Percentiles rank a stretch among this genome's conserved stretches.
Evolutionary conservation across 78 protist species (phyloP).

Genomic region (Dictyostelium intermedium): DNA sequence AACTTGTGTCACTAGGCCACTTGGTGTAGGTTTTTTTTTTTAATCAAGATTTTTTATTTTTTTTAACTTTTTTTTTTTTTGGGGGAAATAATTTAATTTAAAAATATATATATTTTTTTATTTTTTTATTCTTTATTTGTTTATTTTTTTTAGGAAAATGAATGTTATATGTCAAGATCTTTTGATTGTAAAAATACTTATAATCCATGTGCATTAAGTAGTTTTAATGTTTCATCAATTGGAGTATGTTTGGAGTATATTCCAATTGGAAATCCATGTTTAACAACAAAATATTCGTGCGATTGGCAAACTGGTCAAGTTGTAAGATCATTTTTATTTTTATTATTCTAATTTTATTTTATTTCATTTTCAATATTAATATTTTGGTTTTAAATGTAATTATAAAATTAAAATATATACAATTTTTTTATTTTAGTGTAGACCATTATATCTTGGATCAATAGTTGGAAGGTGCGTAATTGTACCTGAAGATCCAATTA

Average conservation of each 20-base stretch:
- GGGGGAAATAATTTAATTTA: not conserved
- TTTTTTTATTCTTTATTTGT: too few relatives aligned
- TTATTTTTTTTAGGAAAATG: not conserved
- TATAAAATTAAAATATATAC: too few relatives aligned
- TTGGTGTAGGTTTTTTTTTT: not conserved
- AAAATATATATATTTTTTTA: too few relatives aligned
- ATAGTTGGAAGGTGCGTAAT: not conserved
- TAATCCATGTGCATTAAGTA: not conserved
- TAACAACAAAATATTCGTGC: conserved; percentile 5
- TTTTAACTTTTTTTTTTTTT: not conserved
- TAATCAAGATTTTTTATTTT: not conserved
- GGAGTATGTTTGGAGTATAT: conserved; percentile 20
- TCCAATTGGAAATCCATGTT: conserved; percentile 4
- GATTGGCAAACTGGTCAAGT: not conserved
- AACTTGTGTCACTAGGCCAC: not conserved
- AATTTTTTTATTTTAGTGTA: conserved; percentile 6
- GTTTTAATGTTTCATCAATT: not conserved
- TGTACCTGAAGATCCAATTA: not conserved
- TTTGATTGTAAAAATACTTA: not conserved
- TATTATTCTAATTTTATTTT: not conserved
- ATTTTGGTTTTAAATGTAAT: too few relatives aligned
- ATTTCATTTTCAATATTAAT: not conserved
- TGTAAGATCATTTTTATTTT: not conserved
- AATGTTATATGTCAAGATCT: conserved; percentile 8
- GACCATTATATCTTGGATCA: not conserved